Base-by-base conservation (phyloP, 176 grass and related monocot species). In the Oryza longistaminata region DNA sequence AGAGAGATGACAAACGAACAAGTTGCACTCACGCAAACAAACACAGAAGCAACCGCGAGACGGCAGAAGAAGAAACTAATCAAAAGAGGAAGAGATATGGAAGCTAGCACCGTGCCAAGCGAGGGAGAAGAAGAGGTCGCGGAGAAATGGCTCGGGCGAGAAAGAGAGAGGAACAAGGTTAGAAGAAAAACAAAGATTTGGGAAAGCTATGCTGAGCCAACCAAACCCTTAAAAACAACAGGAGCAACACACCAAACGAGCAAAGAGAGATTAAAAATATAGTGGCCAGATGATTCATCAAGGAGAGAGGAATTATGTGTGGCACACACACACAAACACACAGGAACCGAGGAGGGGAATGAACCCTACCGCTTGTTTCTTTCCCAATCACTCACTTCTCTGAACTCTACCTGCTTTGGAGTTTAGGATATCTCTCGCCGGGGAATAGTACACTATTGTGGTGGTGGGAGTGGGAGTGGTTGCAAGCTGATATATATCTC, bases 291-390 rank as follows among this genome's bases (percentile, higher is more conserved):
- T 52, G 25, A 48, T 31, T 45, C 71, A 40, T 45, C 71, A 40
- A 75, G 33, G 60, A 62, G 72, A n/a, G 16, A 74, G 35, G 24
- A 64, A 75, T 86, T 74, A 12, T 21, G 46, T 6, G 27, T 52
- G 69, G 27, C 70, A n/a, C 21, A 27, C 55, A 27, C 55, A 42
- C 79, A 64, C 35, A 75, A 75, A 21, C n/a, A 29, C 11, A 43
- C 12, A 71, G 33, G 44, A 66, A 22, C 65, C 27, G 16, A 15
- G 43, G 22, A 19, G 7, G 55, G 21, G 58, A 62, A 11, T 24
- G 58, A 90, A 53, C 79, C 88, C 83, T 90, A 90, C 67, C 79
- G 13, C 85, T 87, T 90, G 88, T 90, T 83, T 72, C 78, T 86
- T 90, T 83, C 80, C 80, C 1, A 45, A 12, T 50, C 77, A 24